These are phyloP conservation scores for Fragaria ananassa DNA, from an alignment of 306 rosid species.

Conservation along the genomic window DNA sequence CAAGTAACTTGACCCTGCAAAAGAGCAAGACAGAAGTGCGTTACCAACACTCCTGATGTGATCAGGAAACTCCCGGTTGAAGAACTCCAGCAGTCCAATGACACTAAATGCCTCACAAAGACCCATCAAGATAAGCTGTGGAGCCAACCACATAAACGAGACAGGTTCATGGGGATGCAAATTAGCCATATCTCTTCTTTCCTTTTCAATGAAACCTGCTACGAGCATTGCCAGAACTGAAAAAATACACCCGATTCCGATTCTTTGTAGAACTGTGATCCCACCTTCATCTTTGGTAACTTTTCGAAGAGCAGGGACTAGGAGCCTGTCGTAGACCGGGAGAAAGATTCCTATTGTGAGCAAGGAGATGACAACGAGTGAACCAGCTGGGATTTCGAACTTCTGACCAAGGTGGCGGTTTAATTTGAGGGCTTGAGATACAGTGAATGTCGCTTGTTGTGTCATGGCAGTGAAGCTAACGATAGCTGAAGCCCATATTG, in stretches of 20 bases:
- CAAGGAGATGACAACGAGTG: slow-evolving; percentile 40
- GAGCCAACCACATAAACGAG: slow-evolving; percentile 56
- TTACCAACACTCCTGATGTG: slow-evolving; percentile 69
- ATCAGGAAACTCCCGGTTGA: slow-evolving; percentile 59
- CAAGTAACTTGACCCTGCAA: slow-evolving; percentile 53
- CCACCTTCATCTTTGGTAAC: slow-evolving; percentile 52
- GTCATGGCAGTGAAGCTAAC: slow-evolving; percentile 34
- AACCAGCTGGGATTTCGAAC: slow-evolving; percentile 66
- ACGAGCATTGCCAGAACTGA: slow-evolving; percentile 51
- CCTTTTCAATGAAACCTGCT: slow-evolving; percentile 48
- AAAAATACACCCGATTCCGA: slow-evolving; percentile 55
- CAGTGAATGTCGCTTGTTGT: slow-evolving; percentile 49
- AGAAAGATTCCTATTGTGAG: slow-evolving; percentile 47
- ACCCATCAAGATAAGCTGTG: slow-evolving; percentile 58
- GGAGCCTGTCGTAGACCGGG: slow-evolving; percentile 49
- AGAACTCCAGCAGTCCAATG: slow-evolving; percentile 63
- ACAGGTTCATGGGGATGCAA: slow-evolving; percentile 34
- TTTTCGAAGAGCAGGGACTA: slow-evolving; percentile 48
- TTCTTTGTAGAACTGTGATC: slow-evolving; percentile 47
- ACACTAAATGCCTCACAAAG: slow-evolving; percentile 56
- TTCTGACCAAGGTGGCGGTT: slow-evolving; percentile 51
- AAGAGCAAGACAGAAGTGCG: slow-evolving; percentile 48
- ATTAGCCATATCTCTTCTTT: slow-evolving; percentile 42
- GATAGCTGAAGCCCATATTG: slow-evolving; percentile 56
- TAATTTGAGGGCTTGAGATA: slow-evolving; percentile 63